These are phyloP conservation scores for Neoboletus magnificus DNA, from an alignment of 768 basidiomycete species.

Conservation along the genomic window DNA sequence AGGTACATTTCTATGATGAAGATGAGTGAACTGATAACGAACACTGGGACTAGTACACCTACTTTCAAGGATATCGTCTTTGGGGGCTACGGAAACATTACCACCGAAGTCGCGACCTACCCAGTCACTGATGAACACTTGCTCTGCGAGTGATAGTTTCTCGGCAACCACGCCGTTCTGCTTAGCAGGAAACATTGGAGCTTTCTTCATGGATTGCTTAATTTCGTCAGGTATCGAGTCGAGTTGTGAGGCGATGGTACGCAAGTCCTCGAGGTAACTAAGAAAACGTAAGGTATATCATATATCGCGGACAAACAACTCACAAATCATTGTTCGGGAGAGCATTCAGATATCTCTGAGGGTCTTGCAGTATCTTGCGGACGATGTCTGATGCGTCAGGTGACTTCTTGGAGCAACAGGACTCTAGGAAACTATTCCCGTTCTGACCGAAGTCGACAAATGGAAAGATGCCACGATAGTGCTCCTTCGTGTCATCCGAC, in stretches of 20 bases:
- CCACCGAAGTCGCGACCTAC: conserved; percentile 6
- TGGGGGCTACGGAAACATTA: conserved; percentile 9
- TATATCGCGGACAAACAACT: neutral
- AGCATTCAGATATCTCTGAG: conserved; percentile 3
- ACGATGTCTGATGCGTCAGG: conserved; percentile 12
- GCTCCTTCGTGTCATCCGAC: neutral
- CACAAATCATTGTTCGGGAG: neutral
- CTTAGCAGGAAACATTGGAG: conserved; percentile 10
- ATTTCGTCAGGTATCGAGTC: conserved; percentile 11
- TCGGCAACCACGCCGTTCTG: neutral
- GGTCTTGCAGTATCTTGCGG: conserved; percentile 10
- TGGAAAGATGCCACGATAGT: conserved; percentile 8
- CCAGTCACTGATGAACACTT: conserved; percentile 15
- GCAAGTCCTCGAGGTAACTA: conserved; percentile 14
- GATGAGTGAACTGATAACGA: neutral
- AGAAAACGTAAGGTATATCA: neutral
- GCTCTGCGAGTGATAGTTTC: conserved; percentile 5
- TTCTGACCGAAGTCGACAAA: conserved; percentile 14
- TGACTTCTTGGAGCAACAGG: conserved; percentile 12
- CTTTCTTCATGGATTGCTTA: conserved; percentile 5
- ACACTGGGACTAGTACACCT: neutral
- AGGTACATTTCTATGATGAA: conserved; percentile 9
- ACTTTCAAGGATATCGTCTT: conserved; percentile 13
- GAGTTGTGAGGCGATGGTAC: conserved; percentile 8
- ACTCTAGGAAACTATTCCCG: conserved; percentile 12